Evolutionary conservation across 179 eudicot species (phyloP).

Genomic region (Vitellaria paradoxa): DNA sequence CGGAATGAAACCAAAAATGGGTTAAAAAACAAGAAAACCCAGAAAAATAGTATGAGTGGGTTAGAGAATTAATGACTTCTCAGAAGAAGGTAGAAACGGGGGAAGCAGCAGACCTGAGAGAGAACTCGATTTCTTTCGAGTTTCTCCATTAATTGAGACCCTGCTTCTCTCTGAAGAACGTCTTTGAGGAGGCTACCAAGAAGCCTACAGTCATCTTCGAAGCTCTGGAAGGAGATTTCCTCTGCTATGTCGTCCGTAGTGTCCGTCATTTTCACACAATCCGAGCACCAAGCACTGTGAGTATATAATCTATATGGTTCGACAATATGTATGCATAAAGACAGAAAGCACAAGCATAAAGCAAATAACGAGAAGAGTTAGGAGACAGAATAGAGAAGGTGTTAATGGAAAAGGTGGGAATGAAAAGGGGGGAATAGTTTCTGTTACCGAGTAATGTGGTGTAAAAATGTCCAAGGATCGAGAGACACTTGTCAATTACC

Average conservation of each 20-base stretch:
- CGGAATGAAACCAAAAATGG: not conserved
- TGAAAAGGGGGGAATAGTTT: too few species aligned
- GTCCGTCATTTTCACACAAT: conserved; percentile 52
- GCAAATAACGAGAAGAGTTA: too few species aligned
- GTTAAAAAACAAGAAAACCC: not conserved
- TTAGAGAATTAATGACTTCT: not conserved
- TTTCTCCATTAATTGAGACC: conserved; percentile 52
- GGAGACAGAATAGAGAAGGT: too few species aligned
- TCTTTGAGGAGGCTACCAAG: conserved; percentile 77
- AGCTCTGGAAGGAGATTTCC: conserved; percentile 85
- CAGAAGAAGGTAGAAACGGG: not conserved
- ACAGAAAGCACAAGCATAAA: too few species aligned
- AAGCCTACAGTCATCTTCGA: conserved; percentile 73
- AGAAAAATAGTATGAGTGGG: not conserved
- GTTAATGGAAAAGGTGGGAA: too few species aligned
- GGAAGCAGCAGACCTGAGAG: conserved; percentile 54
- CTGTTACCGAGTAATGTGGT: too few species aligned
- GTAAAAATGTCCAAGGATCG: too few species aligned
- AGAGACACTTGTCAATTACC: too few species aligned
- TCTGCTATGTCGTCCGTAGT: conserved; percentile 85
- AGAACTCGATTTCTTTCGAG: conserved; percentile 59
- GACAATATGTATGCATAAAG: too few species aligned
- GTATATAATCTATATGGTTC: not conserved
- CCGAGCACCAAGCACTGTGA: not conserved
- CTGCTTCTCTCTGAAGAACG: conserved; percentile 71